Conservation (phyloP, 2,329 filamentous ascomycete genomes). For the Fusarium succisae region DNA sequence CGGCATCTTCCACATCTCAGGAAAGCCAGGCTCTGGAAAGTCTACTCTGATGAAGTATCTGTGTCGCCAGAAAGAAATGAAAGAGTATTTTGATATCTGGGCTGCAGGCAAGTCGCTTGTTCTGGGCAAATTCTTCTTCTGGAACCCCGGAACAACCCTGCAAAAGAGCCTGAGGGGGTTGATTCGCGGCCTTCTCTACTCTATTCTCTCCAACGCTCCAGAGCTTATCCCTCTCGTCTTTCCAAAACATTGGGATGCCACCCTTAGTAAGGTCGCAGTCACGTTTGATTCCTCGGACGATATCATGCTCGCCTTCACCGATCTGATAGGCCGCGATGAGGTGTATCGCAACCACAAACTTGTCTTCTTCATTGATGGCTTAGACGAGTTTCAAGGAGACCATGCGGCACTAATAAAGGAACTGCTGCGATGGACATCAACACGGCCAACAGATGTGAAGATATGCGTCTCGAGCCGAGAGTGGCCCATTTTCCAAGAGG, state of each 20-base stretch:
- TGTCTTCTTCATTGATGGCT: not conserved
- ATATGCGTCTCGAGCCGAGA: not conserved
- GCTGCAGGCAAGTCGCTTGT: not conserved
- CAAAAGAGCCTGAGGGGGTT: not conserved
- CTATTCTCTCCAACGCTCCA: not conserved
- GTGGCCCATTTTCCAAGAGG: not conserved
- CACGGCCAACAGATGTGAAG: not conserved
- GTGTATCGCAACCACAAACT: not conserved
- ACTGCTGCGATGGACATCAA: not conserved
- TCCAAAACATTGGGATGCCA: not conserved
- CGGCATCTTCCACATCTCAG: not conserved
- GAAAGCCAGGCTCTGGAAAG: not conserved
- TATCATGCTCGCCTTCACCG: not conserved
- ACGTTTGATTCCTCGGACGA: not conserved
- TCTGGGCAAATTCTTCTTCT: not conserved
- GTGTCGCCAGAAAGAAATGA: rapidly evolving
- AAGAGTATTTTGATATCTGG: rapidly evolving
- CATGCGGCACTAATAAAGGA: not conserved
- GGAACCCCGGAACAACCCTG: not conserved
- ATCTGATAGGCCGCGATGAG: rapidly evolving
- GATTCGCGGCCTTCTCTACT: not conserved
- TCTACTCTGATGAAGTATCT: not conserved
- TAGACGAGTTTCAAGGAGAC: not conserved
- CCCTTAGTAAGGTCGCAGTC: not conserved
- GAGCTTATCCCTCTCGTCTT: not conserved